Evolutionary conservation across 257 asterid species (phyloP), one percentile per base, ranked within the genome.

Genomic region (Gardenia jasminoides): DNA sequence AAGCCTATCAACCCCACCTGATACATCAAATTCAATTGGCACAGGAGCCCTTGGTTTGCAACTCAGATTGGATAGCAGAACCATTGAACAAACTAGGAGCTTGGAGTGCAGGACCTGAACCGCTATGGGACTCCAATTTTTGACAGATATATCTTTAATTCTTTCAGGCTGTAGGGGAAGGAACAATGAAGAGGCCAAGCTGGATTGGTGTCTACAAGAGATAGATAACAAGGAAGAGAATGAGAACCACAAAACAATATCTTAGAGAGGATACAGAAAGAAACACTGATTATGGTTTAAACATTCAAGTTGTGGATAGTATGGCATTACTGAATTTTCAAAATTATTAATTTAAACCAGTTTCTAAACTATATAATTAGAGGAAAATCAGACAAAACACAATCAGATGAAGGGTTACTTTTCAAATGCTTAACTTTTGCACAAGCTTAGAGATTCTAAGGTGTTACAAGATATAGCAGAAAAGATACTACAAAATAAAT

Each of bases 141-240:
- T 92, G 61, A 69, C 77, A 70, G 98, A 83, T 71, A 87, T 67
- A 64, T 90, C 99, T 83, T 93, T 92, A 89, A 87, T 85, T 87
- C 90, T 90, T 86, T 94, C 98, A 81, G 97, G 91, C 65, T 87
- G 92, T 44, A 92, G 81, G 80, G 97, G 92, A 89, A 91, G 94
- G 81, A 87, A 86, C 74, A 87, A 91, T 54, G 97, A 89, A 85
- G 98, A 28, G 99, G 97, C 98, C 99, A 96, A 8, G 99, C 98
- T 59, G 98, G 99, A 91, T 96, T 81, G 98, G 98, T 24, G 97
- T 92, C 99, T 96, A 85, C 50, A 84, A 84, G 72, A 84, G 72
- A 64, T 33, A 74, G 59, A 50, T 36, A 54, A 76, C 68, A 67
- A 48, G 77, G 11, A 11, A 12, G 54, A 66, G 31, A 78, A 31